Evolutionary conservation across 2,329 filamentous ascomycete genomes (phyloP).

Genomic region (Xylariaceae sp.): DNA sequence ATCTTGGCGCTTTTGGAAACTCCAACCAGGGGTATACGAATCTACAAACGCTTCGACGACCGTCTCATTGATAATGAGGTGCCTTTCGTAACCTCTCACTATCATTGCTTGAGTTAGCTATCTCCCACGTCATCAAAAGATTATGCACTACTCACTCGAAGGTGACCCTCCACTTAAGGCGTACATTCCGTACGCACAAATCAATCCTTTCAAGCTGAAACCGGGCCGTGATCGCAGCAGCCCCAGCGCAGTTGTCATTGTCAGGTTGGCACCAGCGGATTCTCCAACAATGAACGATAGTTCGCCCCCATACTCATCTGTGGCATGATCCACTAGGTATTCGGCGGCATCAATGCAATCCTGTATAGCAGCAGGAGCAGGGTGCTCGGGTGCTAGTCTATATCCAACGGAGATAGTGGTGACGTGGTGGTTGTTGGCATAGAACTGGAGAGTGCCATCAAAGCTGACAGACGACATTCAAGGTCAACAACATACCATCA

Average conservation of each 20-base stretch:
- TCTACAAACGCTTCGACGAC: slow-evolving; percentile 44
- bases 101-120: too few species aligned
- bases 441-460: slow-evolving; percentile 41
- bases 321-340: slow-evolving; percentile 47
- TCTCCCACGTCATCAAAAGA: too few species aligned
- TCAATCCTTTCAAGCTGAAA: slow-evolving; percentile 45
- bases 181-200: slow-evolving; percentile 51
- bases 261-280: slow-evolving; percentile 7
- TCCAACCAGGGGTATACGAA: slow-evolving; percentile 32
- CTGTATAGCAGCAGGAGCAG: slow-evolving; percentile 50
- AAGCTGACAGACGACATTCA: neutral
- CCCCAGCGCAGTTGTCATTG: slow-evolving; percentile 33
- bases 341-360: slow-evolving; percentile 56
- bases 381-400: slow-evolving; percentile 55
- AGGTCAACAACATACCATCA: too few species aligned
- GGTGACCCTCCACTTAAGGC: slow-evolving; percentile 43
- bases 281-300: slow-evolving; percentile 25
- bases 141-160: too few species aligned
- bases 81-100: neutral
- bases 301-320: slow-evolving; percentile 39
- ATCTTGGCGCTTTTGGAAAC: slow-evolving; percentile 37
- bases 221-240: slow-evolving; percentile 37
- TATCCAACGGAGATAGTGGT: slow-evolving; percentile 55
- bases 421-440: slow-evolving; percentile 45
- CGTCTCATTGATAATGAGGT: slow-evolving; percentile 40